phyloP scores from a whole-genome alignment of 768 basidiomycete genomes.

The Pholiota conissans region DNA sequence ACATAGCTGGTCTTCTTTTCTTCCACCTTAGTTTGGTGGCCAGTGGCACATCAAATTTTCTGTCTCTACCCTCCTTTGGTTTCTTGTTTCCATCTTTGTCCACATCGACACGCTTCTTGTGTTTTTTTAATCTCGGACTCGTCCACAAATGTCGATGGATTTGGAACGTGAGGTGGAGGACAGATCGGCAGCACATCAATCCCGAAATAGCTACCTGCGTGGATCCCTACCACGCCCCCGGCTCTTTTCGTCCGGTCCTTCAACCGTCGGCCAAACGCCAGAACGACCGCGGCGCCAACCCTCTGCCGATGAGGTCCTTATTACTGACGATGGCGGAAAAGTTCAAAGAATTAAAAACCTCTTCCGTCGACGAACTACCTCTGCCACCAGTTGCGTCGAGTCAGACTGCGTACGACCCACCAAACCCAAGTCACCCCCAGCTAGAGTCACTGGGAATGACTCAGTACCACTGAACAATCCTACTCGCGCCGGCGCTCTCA shows the following conservation, averaged over 20 bases:
- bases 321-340: slow-evolving; percentile 1
- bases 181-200: slow-evolving; percentile 16
- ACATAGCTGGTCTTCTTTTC: not conserved
- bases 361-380: slow-evolving; percentile 14
- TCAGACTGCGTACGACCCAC: slow-evolving; percentile 8
- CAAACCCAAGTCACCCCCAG: slow-evolving; percentile 9
- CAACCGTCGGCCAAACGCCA: slow-evolving; percentile 5
- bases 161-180: not conserved
- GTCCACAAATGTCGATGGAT: not conserved
- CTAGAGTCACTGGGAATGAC: slow-evolving; percentile 5
- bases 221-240: slow-evolving; percentile 14
- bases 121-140: not conserved
- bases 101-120: not conserved
- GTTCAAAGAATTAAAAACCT: slow-evolving; percentile 12
- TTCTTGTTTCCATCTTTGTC: not conserved
- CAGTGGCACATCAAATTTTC: not conserved
- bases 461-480: slow-evolving; percentile 9
- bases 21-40: not conserved
- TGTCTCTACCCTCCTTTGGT: not conserved
- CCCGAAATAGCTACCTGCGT: slow-evolving; percentile 11
- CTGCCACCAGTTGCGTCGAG: slow-evolving; percentile 13
- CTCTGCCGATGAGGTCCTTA: slow-evolving; percentile 14
- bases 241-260: slow-evolving; percentile 5
- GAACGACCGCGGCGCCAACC: slow-evolving; percentile 14
- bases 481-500: slow-evolving; percentile 14